Evolutionary conservation across 2,329 filamentous ascomycete genomes (phyloP), one percentile per base, ranked within the genome.

Genomic region (Metarhizium robertsii): DNA sequence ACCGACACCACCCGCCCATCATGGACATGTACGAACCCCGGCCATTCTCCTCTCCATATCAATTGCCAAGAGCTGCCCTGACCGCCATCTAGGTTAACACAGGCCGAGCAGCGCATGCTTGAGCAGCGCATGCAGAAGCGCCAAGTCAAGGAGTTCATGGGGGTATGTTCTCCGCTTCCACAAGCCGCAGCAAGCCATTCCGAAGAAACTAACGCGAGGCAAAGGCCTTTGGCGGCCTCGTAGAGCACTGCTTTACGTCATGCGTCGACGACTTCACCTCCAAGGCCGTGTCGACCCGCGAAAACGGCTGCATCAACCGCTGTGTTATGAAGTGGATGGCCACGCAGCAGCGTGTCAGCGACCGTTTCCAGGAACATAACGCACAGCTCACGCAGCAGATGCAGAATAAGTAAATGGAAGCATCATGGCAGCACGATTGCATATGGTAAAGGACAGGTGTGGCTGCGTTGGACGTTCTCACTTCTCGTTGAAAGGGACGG

Each of bases 111-210:
- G 79, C 88, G 90, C 76, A 90, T 94, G 80, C 88, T 99, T 70
- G 87, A 95, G 75, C 77, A 84, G 76, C 90, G 94, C 74, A 92
- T 99, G 84, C 91, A 97, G 79, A 88, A 89, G 77, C 95, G 94
- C 76, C 94, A 99, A 77, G 90, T 99, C 81, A 96, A 96, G 78
- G 92, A 97, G 71, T 97, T 99, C 71, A 96, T 97, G 87, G 88
- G 84, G 67, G 94, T 97, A 81, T 65, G 90, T 79, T 55, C 42
- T 34, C 50, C 53, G 53, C 53, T 25, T 52, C 36, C 58, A 13
- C n/a, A 11, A 45, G 42, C 42, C 3, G 6, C n/a, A 45, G 16
- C 7, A 18, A 4, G 50, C 56, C 29, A 47, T 2, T 46, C 29
- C 32, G 32, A 2, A 8, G 38, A 5, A 32, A 34, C 56, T 54